Percentiles rank a stretch among this genome's conserved stretches.
phyloP scores from a whole-genome alignment of 257 asterid species.

The Nicotiana noctiflora region DNA sequence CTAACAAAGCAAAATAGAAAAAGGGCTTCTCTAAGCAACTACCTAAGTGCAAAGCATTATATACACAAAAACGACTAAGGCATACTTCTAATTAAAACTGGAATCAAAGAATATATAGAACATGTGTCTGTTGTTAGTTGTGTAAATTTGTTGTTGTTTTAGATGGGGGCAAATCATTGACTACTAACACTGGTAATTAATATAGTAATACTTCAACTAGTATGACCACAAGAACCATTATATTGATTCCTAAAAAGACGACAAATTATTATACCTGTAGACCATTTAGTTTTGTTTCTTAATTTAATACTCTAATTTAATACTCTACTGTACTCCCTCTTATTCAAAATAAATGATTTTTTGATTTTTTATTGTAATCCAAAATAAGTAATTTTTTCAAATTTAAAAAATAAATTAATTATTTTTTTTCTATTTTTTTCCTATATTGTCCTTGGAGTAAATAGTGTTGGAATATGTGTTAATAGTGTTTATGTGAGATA shows the following conservation, averaged over 20 bases:
- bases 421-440: no score
- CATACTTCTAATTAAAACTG: background rate
- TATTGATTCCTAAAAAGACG: background rate
- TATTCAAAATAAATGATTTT: no score
- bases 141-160: constrained; percentile 8
- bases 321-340: no score
- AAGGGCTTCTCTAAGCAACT: constrained; percentile 2
- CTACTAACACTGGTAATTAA: background rate
- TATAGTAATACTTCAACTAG: background rate
- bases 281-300: background rate
- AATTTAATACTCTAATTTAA: background rate
- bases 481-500: no score
- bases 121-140: constrained; percentile 14
- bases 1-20: background rate
- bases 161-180: constrained; percentile 11
- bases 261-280: background rate
- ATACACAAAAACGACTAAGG: background rate
- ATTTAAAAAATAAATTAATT: no score
- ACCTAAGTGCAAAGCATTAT: constrained; percentile 10
- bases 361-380: no score
- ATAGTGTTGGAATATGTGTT: no score
- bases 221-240: background rate
- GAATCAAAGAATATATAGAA: background rate
- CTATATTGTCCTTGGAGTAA: no score
- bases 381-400: no score